These are phyloP conservation scores for Vanrija sp. DNA, from an alignment of 1,284 basidiomycete species.

Conservation along the genomic window DNA sequence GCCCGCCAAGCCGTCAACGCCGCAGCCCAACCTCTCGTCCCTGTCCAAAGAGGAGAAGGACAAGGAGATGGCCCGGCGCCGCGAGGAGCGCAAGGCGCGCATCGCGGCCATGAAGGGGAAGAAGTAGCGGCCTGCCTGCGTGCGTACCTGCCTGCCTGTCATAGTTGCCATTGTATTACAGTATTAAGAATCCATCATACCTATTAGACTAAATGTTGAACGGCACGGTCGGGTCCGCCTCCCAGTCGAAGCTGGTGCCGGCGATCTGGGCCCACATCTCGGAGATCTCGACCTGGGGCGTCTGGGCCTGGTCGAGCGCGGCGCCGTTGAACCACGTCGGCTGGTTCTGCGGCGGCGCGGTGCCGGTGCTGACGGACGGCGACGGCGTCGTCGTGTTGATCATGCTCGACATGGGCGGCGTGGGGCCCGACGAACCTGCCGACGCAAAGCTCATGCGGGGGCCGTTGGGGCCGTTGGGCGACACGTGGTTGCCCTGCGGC, in stretches of 20 bases:
- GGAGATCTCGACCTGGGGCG: constrained; percentile 14
- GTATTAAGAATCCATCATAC: background rate
- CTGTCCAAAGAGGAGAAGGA: constrained; percentile 84
- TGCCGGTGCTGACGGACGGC: too few relatives aligned
- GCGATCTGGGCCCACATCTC: constrained; percentile 45
- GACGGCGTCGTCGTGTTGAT: too few relatives aligned
- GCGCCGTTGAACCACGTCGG: constrained; percentile 11
- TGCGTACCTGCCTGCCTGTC: too few relatives aligned
- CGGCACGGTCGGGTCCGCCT: constrained; percentile 45
- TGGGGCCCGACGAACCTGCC: too few relatives aligned
- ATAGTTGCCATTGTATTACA: background rate
- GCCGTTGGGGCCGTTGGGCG: too few relatives aligned
- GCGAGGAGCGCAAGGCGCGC: constrained; percentile 73
- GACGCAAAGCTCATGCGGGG: too few relatives aligned
- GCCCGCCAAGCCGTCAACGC: constrained; percentile 3
- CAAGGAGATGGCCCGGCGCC: constrained; percentile 77
- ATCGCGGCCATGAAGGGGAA: constrained; percentile 49
- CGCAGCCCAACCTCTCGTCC: constrained; percentile 35
- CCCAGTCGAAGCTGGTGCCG: constrained; percentile 42
- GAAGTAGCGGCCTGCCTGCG: constrained; percentile 23
- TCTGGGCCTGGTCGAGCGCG: constrained; percentile 2
- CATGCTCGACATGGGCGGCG: too few relatives aligned
- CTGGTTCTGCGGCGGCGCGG: too few relatives aligned
- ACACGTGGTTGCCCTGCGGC: too few relatives aligned
- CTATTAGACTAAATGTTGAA: constrained; percentile 33